These are phyloP conservation scores for Trichoderma erinaceum DNA, from an alignment of 495 filamentous ascomycete genomes.

Conservation along the genomic window DNA sequence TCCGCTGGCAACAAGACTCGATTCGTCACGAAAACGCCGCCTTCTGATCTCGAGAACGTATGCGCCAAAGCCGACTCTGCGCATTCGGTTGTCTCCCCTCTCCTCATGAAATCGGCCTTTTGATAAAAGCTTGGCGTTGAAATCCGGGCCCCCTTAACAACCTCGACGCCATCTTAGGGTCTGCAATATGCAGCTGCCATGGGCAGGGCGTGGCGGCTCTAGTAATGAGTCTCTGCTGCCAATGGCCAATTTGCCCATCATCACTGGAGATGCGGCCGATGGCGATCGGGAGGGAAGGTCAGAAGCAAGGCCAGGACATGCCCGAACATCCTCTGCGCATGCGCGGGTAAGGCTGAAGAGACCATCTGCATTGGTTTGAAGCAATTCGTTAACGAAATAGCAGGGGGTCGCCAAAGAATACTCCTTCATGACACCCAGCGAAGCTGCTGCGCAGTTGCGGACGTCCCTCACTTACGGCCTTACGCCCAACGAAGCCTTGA, in stretches of 20 bases:
- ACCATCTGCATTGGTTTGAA: neutral
- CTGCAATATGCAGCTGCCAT: constrained; percentile 33
- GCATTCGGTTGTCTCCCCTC: neutral
- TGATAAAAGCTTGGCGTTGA: neutral
- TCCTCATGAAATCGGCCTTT: constrained; percentile 7
- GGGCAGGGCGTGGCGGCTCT: constrained; percentile 29
- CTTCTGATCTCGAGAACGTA: neutral
- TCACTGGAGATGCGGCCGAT: constrained; percentile 27
- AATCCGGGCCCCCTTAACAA: neutral
- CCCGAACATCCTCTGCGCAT: constrained; percentile 40
- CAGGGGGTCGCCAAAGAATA: constrained; percentile 47
- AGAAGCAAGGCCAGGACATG: constrained; percentile 27
- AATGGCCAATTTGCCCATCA: constrained; percentile 25
- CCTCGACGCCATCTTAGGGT: neutral
- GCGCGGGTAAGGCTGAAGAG: constrained; percentile 36
- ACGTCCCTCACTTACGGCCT: constrained; percentile 82
- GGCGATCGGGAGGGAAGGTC: constrained; percentile 23
- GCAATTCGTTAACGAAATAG: neutral
- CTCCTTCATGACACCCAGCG: constrained; percentile 57
- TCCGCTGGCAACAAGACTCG: neutral
- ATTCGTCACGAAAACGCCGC: neutral
- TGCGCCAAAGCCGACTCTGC: neutral
- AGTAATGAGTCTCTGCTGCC: constrained; percentile 35
- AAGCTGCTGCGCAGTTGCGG: constrained; percentile 70
- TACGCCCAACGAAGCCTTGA: constrained; percentile 69